Conservation (phyloP, 768 basidiomycete species). For the Macrolepiota albuminosa region DNA sequence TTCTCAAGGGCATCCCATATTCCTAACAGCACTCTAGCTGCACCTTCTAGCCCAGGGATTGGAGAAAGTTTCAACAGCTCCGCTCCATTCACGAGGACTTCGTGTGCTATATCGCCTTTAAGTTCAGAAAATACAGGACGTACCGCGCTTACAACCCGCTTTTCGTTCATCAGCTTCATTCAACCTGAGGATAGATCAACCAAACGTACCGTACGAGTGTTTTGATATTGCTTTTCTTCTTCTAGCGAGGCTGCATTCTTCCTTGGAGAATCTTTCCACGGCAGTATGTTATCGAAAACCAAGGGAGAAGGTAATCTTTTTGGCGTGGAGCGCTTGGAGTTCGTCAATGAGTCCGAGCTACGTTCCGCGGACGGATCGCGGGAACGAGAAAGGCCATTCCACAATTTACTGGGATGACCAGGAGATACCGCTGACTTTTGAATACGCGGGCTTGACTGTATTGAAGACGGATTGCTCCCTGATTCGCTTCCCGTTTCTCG, state of each 20-base stretch:
- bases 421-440: conserved; percentile 1
- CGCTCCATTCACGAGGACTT: conserved; percentile 27
- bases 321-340: not conserved
- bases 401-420: not conserved
- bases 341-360: not conserved
- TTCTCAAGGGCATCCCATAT: conserved; percentile 60
- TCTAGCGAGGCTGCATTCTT: not conserved
- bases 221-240: conserved; percentile 2
- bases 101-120: conserved; percentile 30
- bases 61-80: conserved; percentile 42
- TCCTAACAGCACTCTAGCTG: conserved; percentile 44
- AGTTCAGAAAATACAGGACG: conserved; percentile 28
- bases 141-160: conserved; percentile 30
- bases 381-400: not conserved
- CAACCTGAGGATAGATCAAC: not conserved
- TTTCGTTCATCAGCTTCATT: not conserved
- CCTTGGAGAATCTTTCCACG: conserved; percentile 3
- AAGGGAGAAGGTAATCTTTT: not conserved
- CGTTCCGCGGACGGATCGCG: conserved; percentile 4
- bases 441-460: not conserved
- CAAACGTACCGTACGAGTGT: not conserved
- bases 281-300: not conserved
- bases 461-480: not conserved
- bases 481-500: not conserved
- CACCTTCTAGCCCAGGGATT: conserved; percentile 45